Evolutionary conservation across 306 rosid genomes (phyloP).

Genomic region (Castanopsis chinensis): DNA sequence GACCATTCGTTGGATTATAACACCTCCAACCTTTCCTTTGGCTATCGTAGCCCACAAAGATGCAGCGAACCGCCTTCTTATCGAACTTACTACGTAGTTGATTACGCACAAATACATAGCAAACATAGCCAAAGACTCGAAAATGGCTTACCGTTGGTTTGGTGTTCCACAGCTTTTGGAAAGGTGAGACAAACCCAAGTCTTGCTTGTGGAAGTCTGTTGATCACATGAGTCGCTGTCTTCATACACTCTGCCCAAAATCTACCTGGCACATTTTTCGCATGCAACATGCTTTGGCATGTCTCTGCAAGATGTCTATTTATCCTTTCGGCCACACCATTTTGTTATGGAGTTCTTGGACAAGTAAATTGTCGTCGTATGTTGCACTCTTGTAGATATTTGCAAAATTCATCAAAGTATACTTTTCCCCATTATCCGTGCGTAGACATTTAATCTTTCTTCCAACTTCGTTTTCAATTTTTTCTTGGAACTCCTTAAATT

Average conservation of each 20-base stretch:
- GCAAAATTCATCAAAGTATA: neutral
- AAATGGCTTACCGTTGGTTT: neutral
- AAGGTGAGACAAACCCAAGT: neutral
- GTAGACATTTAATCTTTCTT: too few species aligned
- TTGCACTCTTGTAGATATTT: neutral
- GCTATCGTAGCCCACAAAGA: too few species aligned
- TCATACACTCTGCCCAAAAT: neutral
- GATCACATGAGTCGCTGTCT: neutral
- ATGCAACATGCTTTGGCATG: too few species aligned
- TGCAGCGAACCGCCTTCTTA: too few species aligned
- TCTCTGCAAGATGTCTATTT: too few species aligned
- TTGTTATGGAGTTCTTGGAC: neutral
- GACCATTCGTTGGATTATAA: too few species aligned
- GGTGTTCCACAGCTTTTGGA: neutral
- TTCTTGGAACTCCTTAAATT: too few species aligned
- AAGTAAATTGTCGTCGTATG: neutral
- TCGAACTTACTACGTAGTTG: neutral
- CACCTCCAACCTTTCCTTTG: too few species aligned
- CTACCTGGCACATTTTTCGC: neutral
- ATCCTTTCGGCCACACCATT: neutral
- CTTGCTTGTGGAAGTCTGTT: neutral
- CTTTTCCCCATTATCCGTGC: too few species aligned
- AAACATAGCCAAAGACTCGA: neutral
- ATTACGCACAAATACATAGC: neutral
- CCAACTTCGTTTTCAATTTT: too few species aligned